These are phyloP conservation scores for Lipomyces yarrowii DNA, from an alignment of 1,139 yeast species.

Conservation along the genomic window DNA sequence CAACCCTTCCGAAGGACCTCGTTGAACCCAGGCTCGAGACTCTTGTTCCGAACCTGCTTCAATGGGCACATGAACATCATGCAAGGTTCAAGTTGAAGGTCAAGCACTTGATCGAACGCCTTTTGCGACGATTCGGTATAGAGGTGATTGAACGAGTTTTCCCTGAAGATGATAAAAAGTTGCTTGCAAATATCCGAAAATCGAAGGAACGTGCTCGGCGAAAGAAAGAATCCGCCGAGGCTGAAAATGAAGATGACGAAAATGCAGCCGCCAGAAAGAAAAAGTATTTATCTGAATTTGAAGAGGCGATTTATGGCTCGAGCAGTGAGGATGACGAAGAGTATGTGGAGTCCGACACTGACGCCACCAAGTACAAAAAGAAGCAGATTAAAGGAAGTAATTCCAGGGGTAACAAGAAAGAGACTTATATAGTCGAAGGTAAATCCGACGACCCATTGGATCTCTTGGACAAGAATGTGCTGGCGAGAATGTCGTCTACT, in stretches of 20 bases:
- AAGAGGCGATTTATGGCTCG: conserved; percentile 63
- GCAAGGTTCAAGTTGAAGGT: conserved; percentile 92
- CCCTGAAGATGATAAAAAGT: conserved; percentile 86
- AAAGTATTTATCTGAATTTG: conserved; percentile 79
- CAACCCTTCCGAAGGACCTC: conserved; percentile 79
- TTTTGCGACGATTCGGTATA: conserved; percentile 85
- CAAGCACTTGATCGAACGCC: conserved; percentile 87
- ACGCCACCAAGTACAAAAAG: conserved; percentile 7
- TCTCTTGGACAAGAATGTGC: conserved; percentile 61
- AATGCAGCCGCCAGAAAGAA: conserved; percentile 39
- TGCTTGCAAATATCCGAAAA: conserved; percentile 83
- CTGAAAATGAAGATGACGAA: conserved; percentile 14
- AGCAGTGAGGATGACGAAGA: conserved; percentile 45
- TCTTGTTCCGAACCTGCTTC: conserved; percentile 70
- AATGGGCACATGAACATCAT: conserved; percentile 95
- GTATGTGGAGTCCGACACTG: conserved; percentile 20
- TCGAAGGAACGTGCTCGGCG: conserved; percentile 61
- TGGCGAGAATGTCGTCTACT: conserved; percentile 29
- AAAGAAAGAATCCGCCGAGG: conserved; percentile 24
- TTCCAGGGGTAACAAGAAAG: conserved; percentile 33
- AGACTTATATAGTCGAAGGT: conserved; percentile 70
- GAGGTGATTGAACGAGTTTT: conserved; percentile 76
- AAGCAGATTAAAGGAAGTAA: conserved; percentile 1
- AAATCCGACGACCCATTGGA: conserved; percentile 82
- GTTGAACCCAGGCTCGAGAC: conserved; percentile 68